Conservation (phyloP, 306 rosid genomes). For the Pyrus communis region DNA sequence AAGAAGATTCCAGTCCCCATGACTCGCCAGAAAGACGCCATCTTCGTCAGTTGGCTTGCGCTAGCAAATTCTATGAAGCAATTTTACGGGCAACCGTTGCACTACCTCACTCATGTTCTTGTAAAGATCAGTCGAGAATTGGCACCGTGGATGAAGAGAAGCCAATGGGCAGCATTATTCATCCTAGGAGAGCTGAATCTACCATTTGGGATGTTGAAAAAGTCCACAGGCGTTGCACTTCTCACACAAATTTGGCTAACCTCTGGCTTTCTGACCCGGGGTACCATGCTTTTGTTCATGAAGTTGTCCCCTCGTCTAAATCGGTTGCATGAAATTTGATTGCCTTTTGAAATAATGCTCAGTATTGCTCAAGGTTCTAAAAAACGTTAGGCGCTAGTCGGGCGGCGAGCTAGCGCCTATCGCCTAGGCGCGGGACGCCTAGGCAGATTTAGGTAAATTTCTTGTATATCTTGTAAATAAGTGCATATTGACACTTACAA, state of each 20-base stretch:
- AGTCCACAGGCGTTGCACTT: neutral
- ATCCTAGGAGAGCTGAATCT: constrained; percentile 7
- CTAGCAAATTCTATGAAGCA: constrained; percentile 19
- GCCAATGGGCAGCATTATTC: constrained; percentile 8
- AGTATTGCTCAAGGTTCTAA: too few species aligned
- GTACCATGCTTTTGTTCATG: neutral
- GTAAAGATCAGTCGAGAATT: constrained; percentile 25
- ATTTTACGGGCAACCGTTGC: constrained; percentile 26
- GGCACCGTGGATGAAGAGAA: constrained; percentile 17
- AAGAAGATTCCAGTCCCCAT: neutral
- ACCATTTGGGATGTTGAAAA: constrained; percentile 14
- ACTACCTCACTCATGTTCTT: constrained; percentile 26
- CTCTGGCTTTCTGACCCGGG: neutral
- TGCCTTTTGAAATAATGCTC: too few species aligned
- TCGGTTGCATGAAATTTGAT: neutral
- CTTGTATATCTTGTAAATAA: too few species aligned
- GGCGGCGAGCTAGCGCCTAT: too few species aligned
- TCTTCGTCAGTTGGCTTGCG: neutral
- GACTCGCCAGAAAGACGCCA: neutral
- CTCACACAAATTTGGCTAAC: neutral
- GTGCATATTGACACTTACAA: too few species aligned
- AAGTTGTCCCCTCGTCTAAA: neutral
- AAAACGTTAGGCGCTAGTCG: too few species aligned
- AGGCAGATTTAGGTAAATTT: too few species aligned
- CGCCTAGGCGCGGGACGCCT: too few species aligned